Base-by-base conservation (phyloP, 2,329 filamentous ascomycete species). In the Diaporthe sp. region DNA sequence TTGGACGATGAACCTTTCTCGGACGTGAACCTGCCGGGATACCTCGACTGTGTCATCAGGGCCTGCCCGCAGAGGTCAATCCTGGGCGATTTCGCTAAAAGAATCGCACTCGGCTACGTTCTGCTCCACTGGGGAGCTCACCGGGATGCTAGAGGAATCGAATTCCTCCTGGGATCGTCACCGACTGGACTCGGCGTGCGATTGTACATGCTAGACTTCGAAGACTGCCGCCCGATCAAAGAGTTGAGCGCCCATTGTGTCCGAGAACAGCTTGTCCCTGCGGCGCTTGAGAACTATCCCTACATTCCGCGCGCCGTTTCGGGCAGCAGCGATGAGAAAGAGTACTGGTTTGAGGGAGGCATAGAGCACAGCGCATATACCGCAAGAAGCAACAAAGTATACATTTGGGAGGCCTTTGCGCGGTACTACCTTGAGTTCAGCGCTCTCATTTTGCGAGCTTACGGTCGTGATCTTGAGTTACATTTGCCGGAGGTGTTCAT, bases 281-380 rank as follows among this genome's bases (percentile, higher is more conserved):
- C 58, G 25, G 58, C 37, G 25, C 7, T 63, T 44, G 37, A 63
- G 22, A 63, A 63, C 8, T 37, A 63, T 9, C 58, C 58, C 4
- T 63, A 44, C 15, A 44, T 63, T 44, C 58, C 58, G n/a, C 58
- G 58, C 9, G n/a, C n/a, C n/a, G n/a, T n/a, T n/a, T n/a, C n/a
- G n/a, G n/a, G n/a, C n/a, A n/a, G n/a, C n/a, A n/a, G n/a, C n/a
- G n/a, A n/a, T n/a, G n/a, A n/a, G n/a, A n/a, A n/a, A n/a, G n/a
- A n/a, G n/a, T n/a, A n/a, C n/a, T n/a, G n/a, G n/a, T n/a, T n/a
- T n/a, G n/a, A n/a, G n/a, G n/a, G n/a, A n/a, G n/a, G n/a, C n/a
- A n/a, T n/a, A n/a, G n/a, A n/a, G n/a, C n/a, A n/a, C n/a, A n/a
- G n/a, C n/a, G n/a, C n/a, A n/a, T n/a, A n/a, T n/a, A n/a, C n/a